Percentiles rank a stretch among this genome's conserved stretches.
Evolutionary conservation across 129 eudicot genomes (phyloP).

Genomic region (Heracleum sosnowskyi): DNA sequence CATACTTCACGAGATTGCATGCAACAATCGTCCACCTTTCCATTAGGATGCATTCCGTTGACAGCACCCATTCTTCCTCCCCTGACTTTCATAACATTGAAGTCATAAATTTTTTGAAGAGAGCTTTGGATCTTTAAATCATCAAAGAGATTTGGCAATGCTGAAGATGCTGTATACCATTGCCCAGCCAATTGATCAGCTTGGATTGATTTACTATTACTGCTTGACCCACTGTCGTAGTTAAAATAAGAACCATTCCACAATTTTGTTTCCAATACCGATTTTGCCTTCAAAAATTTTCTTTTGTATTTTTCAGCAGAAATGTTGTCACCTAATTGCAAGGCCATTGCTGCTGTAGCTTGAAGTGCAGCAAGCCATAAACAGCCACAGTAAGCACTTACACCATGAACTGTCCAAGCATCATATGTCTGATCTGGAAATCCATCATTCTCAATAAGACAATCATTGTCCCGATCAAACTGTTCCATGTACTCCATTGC

Average conservation of each 20-base stretch:
- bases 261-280: slow-evolving; percentile 53
- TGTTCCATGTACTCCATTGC: slow-evolving; percentile 98
- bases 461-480: slow-evolving; percentile 66
- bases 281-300: slow-evolving; percentile 61
- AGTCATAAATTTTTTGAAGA: slow-evolving; percentile 70
- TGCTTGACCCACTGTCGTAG: slow-evolving; percentile 90
- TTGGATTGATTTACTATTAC: slow-evolving; percentile 87
- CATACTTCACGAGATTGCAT: slow-evolving; percentile 98
- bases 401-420: slow-evolving; percentile 95
- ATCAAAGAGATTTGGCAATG: slow-evolving; percentile 74
- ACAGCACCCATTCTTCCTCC: slow-evolving; percentile 99
- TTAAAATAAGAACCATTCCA: slow-evolving; percentile 96
- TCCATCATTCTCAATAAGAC: slow-evolving; percentile 87
- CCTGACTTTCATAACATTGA: slow-evolving; percentile 75
- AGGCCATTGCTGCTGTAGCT: slow-evolving; percentile 93
- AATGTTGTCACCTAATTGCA: slow-evolving; percentile 64
- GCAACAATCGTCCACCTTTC: slow-evolving; percentile 89
- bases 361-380: slow-evolving; percentile 93
- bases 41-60: slow-evolving; percentile 92
- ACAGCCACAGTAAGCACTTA: slow-evolving; percentile 92
- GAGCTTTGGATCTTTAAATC: slow-evolving; percentile 53
- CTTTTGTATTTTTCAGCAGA: slow-evolving; percentile 56
- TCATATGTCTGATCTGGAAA: slow-evolving; percentile 97
- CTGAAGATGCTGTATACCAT: slow-evolving; percentile 91
- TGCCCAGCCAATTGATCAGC: slow-evolving; percentile 97